These are phyloP conservation scores for Mortierella claussenii DNA, from an alignment of 192 early-diverging fungal species.

Conservation along the genomic window DNA sequence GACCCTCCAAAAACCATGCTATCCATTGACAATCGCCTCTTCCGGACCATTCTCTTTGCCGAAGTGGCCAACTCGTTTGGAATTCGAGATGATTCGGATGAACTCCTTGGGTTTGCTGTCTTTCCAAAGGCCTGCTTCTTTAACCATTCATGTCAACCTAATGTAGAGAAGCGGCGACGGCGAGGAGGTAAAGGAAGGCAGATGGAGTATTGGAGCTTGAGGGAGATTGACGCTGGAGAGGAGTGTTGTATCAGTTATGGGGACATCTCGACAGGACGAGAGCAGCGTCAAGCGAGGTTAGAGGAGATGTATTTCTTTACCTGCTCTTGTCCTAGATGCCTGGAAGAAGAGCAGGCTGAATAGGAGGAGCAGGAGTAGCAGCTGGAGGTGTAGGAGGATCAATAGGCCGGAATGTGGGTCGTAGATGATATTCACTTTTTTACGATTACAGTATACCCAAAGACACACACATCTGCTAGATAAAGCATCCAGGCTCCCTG, in stretches of 20 bases:
- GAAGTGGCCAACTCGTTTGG: conserved; percentile 80
- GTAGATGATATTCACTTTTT: too few species aligned
- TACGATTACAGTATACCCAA: too few species aligned
- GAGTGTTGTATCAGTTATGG: conserved; percentile 76
- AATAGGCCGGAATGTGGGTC: too few species aligned
- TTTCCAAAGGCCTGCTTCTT: conserved; percentile 74
- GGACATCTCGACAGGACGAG: conserved; percentile 52
- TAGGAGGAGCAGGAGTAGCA: not conserved
- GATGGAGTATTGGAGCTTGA: conserved; percentile 61
- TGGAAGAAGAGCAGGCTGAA: conserved; percentile 53
- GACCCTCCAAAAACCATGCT: not conserved
- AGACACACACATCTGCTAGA: too few species aligned
- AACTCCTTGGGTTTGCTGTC: conserved; percentile 67
- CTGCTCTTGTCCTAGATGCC: conserved; percentile 67
- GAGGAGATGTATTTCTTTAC: conserved; percentile 69
- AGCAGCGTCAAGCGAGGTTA: conserved; percentile 57
- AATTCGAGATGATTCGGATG: conserved; percentile 65
- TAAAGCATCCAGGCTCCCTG: too few species aligned
- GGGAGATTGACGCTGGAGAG: conserved; percentile 57
- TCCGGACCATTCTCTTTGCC: conserved; percentile 65
- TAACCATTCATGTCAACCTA: conserved; percentile 75
- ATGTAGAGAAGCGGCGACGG: conserved; percentile 59
- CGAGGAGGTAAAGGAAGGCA: conserved; percentile 7
- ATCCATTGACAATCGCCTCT: conserved; percentile 51
- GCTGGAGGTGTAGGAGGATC: too few species aligned